These are phyloP conservation scores for Bruguiera hainesii DNA, from an alignment of 441 rosid genomes.

Conservation along the genomic window DNA sequence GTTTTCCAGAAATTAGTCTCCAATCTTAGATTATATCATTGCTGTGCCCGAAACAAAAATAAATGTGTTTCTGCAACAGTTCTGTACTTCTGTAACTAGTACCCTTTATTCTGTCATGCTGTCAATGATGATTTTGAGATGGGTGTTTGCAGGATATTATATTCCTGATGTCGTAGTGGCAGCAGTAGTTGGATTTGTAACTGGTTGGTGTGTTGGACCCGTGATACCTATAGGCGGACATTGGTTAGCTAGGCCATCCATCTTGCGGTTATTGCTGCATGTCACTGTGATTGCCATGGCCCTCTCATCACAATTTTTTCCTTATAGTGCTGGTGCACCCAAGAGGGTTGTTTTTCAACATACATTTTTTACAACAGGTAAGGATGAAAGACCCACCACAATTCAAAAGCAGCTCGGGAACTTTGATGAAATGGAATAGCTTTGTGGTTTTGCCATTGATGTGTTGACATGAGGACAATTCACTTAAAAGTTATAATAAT, in stretches of 20 bases:
- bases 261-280: constrained; percentile 74
- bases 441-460: neutral
- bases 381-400: constrained; percentile 30
- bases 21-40: neutral
- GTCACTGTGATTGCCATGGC: constrained; percentile 70
- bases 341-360: constrained; percentile 93
- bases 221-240: constrained; percentile 65
- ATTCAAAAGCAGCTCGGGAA: constrained; percentile 1
- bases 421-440: neutral
- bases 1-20: constrained; percentile 31
- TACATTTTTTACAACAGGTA: constrained; percentile 72
- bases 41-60: no score
- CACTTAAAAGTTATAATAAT: neutral
- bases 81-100: neutral
- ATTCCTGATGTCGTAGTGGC: constrained; percentile 73
- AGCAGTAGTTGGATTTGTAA: constrained; percentile 57
- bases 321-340: constrained; percentile 82
- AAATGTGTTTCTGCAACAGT: neutral
- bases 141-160: constrained; percentile 63
- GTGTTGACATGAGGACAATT: neutral
- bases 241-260: constrained; percentile 76
- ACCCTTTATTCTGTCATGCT: neutral
- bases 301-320: constrained; percentile 87
- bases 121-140: constrained; percentile 1
- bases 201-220: constrained; percentile 87